Evolutionary conservation across 139 green algal genomes (phyloP).

Genomic region (Chlamydomonas schloesseri): DNA sequence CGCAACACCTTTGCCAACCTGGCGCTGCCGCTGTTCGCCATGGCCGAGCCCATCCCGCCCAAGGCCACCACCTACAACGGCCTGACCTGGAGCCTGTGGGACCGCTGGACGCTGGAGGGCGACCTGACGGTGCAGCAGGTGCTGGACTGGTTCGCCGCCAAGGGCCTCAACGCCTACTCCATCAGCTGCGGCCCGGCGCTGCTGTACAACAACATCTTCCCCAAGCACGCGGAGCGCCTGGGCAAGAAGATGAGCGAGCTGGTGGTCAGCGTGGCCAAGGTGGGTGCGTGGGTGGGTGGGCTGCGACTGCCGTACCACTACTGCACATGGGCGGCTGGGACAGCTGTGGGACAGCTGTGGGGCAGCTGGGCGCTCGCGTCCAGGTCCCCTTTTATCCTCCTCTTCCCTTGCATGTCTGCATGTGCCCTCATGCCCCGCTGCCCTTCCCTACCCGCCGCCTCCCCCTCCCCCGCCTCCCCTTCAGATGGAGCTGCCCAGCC

Average conservation of each 20-base stretch:
- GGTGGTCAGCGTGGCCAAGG: slow-evolving; percentile 87
- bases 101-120: slow-evolving; percentile 96
- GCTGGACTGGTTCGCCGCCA: slow-evolving; percentile 92
- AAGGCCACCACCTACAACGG: slow-evolving; percentile 84
- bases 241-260: slow-evolving; percentile 80
- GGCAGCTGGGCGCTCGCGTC: too few relatives aligned
- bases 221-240: slow-evolving; percentile 96
- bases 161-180: slow-evolving; percentile 89
- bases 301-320: too few relatives aligned
- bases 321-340: too few relatives aligned
- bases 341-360: too few relatives aligned
- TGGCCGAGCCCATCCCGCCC: slow-evolving; percentile 93
- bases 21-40: slow-evolving; percentile 97
- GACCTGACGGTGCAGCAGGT: slow-evolving; percentile 96
- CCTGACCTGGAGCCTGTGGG: slow-evolving; percentile 95
- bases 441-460: too few relatives aligned
- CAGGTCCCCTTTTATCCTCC: too few relatives aligned
- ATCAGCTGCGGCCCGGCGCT: slow-evolving; percentile 93
- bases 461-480: slow-evolving; percentile 31
- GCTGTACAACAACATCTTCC: slow-evolving; percentile 99
- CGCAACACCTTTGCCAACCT: slow-evolving; percentile 99
- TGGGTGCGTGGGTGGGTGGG: too few relatives aligned
- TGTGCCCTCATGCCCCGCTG: too few relatives aligned
- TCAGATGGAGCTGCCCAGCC: slow-evolving; percentile 88
- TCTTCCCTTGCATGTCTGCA: too few relatives aligned